Conservation (phyloP, 352 stramenopile genomes). For the Pythium sp. region DNA sequence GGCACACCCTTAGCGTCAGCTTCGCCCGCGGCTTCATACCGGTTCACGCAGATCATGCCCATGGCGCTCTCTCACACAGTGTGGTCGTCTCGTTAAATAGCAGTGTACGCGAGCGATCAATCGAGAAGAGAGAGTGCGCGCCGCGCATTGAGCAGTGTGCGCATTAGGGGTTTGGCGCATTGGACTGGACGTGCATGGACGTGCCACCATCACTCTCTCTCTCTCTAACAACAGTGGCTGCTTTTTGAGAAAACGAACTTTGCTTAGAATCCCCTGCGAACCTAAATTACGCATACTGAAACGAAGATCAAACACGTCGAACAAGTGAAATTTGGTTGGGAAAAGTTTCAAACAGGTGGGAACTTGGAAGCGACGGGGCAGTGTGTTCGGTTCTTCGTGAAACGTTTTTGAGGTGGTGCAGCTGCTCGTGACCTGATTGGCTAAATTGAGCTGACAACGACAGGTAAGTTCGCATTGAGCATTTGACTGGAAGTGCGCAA, state of each 20-base stretch:
- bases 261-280: background rate
- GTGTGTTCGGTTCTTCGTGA: background rate
- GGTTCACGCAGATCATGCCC: slow-evolving; percentile 71
- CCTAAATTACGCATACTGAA: background rate
- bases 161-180: background rate
- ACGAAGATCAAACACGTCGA: background rate
- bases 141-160: background rate
- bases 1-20: slow-evolving; percentile 24
- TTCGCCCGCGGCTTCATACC: slow-evolving; percentile 34
- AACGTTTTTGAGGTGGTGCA: background rate
- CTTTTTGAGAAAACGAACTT: background rate
- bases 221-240: background rate
- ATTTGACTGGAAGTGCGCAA: background rate
- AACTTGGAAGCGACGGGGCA: background rate
- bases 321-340: background rate
- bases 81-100: background rate
- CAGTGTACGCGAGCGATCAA: background rate
- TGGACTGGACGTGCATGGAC: background rate
- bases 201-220: background rate
- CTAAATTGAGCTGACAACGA: background rate
- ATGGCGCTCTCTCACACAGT: slow-evolving; percentile 22
- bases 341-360: background rate
- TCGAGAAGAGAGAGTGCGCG: background rate
- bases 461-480: background rate
- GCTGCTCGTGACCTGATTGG: background rate